These are phyloP conservation scores for Mariannaea sp. DNA, from an alignment of 2,329 filamentous ascomycete genomes.

Conservation along the genomic window DNA sequence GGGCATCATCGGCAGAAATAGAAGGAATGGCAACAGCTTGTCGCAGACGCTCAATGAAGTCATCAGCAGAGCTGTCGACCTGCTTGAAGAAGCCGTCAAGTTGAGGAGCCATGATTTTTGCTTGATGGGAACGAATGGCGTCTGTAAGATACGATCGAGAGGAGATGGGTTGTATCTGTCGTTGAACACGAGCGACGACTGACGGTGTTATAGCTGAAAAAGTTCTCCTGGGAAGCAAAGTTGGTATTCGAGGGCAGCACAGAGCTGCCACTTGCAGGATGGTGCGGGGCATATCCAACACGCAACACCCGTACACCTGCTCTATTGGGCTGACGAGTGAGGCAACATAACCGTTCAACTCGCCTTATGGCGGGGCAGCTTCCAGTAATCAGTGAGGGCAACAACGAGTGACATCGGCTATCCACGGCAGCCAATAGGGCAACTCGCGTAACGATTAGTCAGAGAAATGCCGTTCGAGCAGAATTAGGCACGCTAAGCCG, in stretches of 20 bases:
- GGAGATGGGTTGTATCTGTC: slow-evolving; percentile 21
- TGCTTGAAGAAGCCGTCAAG: slow-evolving; percentile 92
- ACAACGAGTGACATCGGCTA: slow-evolving; percentile 32
- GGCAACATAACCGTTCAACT: slow-evolving; percentile 28
- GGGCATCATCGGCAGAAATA: slow-evolving; percentile 87
- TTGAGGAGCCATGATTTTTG: slow-evolving; percentile 83
- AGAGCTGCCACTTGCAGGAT: slow-evolving; percentile 41
- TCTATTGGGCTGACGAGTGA: slow-evolving; percentile 34
- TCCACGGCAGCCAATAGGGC: slow-evolving; percentile 38
- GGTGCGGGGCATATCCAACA: slow-evolving; percentile 52
- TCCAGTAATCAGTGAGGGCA: slow-evolving; percentile 17
- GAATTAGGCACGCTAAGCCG: background rate
- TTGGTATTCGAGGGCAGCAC: slow-evolving; percentile 31
- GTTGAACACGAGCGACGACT: slow-evolving; percentile 27
- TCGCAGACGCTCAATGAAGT: slow-evolving; percentile 88
- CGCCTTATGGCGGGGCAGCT: slow-evolving; percentile 38
- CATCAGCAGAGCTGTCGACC: slow-evolving; percentile 77
- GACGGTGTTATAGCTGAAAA: slow-evolving; percentile 30
- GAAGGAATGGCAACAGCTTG: slow-evolving; percentile 96
- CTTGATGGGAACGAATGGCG: slow-evolving; percentile 61
- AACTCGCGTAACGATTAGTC: slow-evolving; percentile 32
- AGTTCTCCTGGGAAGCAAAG: slow-evolving; percentile 31
- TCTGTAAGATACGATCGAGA: slow-evolving; percentile 57
- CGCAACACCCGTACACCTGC: slow-evolving; percentile 32
- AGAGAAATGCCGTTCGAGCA: slow-evolving; percentile 20